Conservation (phyloP, 345 rosid species). For the Sisymbrium altissimum region DNA sequence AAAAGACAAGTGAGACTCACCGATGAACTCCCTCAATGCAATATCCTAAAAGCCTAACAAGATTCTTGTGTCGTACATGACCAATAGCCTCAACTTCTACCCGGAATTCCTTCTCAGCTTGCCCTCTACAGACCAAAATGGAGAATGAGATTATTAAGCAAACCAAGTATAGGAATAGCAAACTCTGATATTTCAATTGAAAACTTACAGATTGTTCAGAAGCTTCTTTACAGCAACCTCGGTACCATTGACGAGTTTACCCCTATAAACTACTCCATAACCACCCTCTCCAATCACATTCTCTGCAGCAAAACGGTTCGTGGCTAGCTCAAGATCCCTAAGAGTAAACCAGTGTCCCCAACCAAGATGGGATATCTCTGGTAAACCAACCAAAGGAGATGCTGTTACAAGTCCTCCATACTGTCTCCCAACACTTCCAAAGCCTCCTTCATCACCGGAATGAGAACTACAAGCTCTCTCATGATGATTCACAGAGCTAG, state of each 20-base stretch:
- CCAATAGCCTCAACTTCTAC: constrained; percentile 99
- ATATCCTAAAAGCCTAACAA: constrained; percentile 87
- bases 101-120: constrained; percentile 94
- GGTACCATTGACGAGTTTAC: constrained; percentile 80
- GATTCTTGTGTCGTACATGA: constrained; percentile 93
- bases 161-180: not conserved
- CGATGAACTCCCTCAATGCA: constrained; percentile 94
- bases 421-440: constrained; percentile 53
- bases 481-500: constrained; percentile 62
- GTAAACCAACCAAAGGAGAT: constrained; percentile 88
- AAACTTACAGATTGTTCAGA: constrained; percentile 77
- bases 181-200: not conserved
- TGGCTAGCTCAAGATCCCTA: constrained; percentile 87
- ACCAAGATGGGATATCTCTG: constrained; percentile 92
- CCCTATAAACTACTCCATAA: constrained; percentile 90
- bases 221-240: constrained; percentile 98
- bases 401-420: constrained; percentile 65
- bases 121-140: constrained; percentile 65
- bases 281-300: constrained; percentile 98
- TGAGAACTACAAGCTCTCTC: constrained; percentile 72
- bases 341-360: constrained; percentile 99
- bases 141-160: constrained; percentile 1
- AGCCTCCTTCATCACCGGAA: constrained; percentile 92
- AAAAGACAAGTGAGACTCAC: constrained; percentile 34
- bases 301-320: constrained; percentile 65